These are phyloP conservation scores for Globisporangium megalacanthum DNA, from an alignment of 352 stramenopile species.

Conservation along the genomic window DNA sequence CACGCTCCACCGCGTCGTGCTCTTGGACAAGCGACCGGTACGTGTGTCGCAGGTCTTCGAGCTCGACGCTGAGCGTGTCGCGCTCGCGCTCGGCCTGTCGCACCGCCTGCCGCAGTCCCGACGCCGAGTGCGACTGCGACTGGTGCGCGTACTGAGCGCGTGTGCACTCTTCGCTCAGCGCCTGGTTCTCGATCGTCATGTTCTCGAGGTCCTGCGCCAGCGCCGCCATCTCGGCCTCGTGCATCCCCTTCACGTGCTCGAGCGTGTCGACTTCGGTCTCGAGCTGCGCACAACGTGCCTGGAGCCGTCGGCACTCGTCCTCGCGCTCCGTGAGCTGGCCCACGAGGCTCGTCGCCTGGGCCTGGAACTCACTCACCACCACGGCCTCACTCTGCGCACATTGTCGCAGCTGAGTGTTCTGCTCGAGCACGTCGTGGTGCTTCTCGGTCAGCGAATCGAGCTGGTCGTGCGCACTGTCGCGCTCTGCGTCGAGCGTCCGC, in stretches of 20 bases:
- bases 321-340: conserved; percentile 57
- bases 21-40: conserved; percentile 73
- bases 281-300: conserved; percentile 33
- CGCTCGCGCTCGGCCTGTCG: conserved; percentile 60
- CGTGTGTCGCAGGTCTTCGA: conserved; percentile 69
- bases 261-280: conserved; percentile 49
- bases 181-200: conserved; percentile 86
- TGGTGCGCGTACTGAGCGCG: conserved; percentile 52
- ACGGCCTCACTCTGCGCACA: conserved; percentile 26
- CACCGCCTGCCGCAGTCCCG: conserved; percentile 46
- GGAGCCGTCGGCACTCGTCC: conserved; percentile 32
- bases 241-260: conserved; percentile 61
- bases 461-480: conserved; percentile 64
- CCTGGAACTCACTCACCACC: conserved; percentile 37
- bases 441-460: conserved; percentile 72
- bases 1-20: conserved; percentile 61
- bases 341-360: conserved; percentile 49
- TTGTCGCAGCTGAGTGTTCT: conserved; percentile 38
- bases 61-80: conserved; percentile 65
- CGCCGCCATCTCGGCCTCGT: conserved; percentile 53
- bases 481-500: conserved; percentile 59
- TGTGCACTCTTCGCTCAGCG: conserved; percentile 74
- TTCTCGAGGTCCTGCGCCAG: conserved; percentile 80
- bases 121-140: conserved; percentile 41
- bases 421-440: conserved; percentile 48